Percentiles rank a stretch among this genome's conserved stretches.
Conservation (phyloP, 805 yeast species). For the Saccharomycopsis amapae region DNA sequence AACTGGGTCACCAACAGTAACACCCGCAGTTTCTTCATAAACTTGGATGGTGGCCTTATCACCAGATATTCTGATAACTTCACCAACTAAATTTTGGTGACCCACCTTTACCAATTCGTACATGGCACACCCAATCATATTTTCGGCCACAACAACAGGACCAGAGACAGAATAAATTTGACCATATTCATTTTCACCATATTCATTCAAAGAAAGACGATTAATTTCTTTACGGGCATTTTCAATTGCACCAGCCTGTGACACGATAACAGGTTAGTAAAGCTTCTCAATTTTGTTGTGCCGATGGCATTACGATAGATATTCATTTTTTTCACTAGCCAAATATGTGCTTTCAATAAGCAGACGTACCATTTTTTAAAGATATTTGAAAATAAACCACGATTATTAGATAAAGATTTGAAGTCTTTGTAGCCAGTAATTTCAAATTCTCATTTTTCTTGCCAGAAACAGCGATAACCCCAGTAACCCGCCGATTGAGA, state of each 20-base stretch:
- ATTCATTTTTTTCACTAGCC: not conserved
- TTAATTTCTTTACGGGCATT: constrained; percentile 92
- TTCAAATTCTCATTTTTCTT: no score
- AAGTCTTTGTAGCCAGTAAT: not conserved
- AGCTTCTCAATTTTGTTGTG: no score
- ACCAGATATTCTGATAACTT: constrained; percentile 92
- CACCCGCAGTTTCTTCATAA: constrained; percentile 98
- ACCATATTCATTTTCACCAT: constrained; percentile 75
- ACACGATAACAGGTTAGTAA: not conserved
- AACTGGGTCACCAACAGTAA: constrained; percentile 98
- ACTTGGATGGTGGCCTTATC: constrained; percentile 99
- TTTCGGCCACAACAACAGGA: constrained; percentile 95
- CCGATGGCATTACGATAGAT: not conserved
- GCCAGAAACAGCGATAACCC: no score
- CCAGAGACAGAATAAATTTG: constrained; percentile 93
- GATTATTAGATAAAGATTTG: not conserved
- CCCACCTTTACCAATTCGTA: constrained; percentile 98
- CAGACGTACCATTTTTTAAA: not conserved
- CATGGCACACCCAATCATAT: constrained; percentile 99
- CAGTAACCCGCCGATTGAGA: no score
- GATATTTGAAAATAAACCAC: not conserved
- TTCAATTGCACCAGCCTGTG: constrained; percentile 89
- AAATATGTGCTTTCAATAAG: not conserved
- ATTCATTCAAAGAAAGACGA: constrained; percentile 73
- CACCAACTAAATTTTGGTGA: constrained; percentile 95